Evolutionary conservation across 192 early-diverging fungal species (phyloP).

Genomic region (Gigaspora rosea): DNA sequence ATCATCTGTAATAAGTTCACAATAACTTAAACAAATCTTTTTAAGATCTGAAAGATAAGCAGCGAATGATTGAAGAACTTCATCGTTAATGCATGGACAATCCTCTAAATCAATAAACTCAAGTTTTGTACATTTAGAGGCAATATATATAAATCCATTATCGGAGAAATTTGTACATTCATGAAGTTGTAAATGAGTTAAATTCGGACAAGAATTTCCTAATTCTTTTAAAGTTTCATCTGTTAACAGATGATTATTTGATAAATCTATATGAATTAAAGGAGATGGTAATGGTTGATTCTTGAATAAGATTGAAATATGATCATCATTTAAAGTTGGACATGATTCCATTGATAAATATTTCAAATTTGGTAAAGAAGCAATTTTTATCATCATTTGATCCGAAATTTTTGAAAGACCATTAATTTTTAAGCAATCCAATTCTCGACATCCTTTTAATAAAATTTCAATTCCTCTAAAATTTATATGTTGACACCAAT

Average conservation of each 20-base stretch:
- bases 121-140: conserved; percentile 26
- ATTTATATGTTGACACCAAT: conserved; percentile 11
- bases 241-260: conserved; percentile 38
- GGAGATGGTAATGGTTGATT: conserved; percentile 19
- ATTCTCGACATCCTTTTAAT: not conserved
- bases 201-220: not conserved
- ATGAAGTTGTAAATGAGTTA: conserved; percentile 44
- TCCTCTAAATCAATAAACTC: conserved; percentile 44
- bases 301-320: not conserved
- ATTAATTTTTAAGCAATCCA: conserved; percentile 7
- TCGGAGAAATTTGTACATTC: conserved; percentile 40
- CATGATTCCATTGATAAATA: conserved; percentile 3
- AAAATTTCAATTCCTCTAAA: not conserved
- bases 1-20: conserved; percentile 41
- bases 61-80: conserved; percentile 36
- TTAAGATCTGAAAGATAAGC: conserved; percentile 33
- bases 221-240: conserved; percentile 33
- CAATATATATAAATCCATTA: conserved; percentile 35
- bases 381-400: not conserved
- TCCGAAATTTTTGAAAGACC: not conserved
- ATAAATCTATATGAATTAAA: conserved; percentile 37
- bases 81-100: conserved; percentile 36
- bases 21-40: conserved; percentile 43
- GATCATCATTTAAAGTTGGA: not conserved
- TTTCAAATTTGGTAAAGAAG: not conserved